Conservation (phyloP, 73 alveolate genomes). For the Stentor coeruleus region DNA sequence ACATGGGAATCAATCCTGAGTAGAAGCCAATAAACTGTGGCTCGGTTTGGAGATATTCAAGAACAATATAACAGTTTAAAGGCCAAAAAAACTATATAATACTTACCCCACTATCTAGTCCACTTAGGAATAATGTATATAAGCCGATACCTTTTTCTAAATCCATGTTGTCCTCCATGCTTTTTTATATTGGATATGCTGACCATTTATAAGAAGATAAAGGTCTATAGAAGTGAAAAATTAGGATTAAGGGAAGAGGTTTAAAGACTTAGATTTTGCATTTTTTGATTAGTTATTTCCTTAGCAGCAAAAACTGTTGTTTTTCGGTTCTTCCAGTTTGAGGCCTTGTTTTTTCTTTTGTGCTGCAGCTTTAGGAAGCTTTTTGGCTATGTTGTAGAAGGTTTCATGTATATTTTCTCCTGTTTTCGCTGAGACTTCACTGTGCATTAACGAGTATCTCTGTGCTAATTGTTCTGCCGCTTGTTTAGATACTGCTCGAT, state of each 20-base stretch:
- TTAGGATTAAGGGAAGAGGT: too few relatives aligned
- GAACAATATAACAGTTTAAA: not conserved
- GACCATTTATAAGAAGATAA: too few relatives aligned
- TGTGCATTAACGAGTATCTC: not conserved
- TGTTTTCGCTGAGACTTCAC: constrained; percentile 27
- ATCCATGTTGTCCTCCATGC: not conserved
- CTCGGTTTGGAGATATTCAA: too few relatives aligned
- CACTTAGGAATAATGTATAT: not conserved
- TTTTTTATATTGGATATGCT: too few relatives aligned
- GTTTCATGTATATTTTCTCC: constrained; percentile 13
- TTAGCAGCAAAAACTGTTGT: not conserved
- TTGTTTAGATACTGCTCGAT: constrained; percentile 10
- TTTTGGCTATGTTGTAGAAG: constrained; percentile 17
- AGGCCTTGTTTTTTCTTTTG: not conserved
- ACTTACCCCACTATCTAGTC: not conserved
- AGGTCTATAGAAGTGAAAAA: too few relatives aligned
- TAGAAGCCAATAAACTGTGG: too few relatives aligned
- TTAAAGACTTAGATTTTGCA: too few relatives aligned
- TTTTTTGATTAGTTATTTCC: not conserved
- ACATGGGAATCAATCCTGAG: not conserved
- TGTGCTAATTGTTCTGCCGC: not conserved
- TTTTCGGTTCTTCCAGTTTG: constrained; percentile 8
- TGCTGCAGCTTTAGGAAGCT: constrained; percentile 24
- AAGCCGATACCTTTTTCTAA: not conserved
- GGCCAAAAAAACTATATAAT: not conserved